These are phyloP conservation scores for Iberis pinnata DNA, from an alignment of 345 rosid genomes.

Conservation along the genomic window DNA sequence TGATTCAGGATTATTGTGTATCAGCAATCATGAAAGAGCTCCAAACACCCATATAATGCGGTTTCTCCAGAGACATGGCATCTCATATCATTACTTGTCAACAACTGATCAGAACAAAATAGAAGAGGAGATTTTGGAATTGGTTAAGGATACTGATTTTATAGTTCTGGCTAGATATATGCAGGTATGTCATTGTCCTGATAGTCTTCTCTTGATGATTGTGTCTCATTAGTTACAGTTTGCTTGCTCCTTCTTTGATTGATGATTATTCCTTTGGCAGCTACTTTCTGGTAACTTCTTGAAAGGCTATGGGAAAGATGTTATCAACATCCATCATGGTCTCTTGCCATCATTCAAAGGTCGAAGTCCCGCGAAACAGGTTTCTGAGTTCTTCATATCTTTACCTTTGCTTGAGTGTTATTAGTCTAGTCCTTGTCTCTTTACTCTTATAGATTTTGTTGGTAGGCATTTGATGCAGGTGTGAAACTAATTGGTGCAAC, in stretches of 20 bases:
- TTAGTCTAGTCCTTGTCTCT: slow-evolving; percentile 2
- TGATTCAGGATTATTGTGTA: slow-evolving; percentile 11
- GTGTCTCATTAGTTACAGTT: background rate
- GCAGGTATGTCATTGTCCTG: slow-evolving; percentile 61
- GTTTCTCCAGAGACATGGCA: slow-evolving; percentile 76
- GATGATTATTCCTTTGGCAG: slow-evolving; percentile 34
- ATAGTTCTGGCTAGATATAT: slow-evolving; percentile 93
- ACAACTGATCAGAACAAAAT: slow-evolving; percentile 51
- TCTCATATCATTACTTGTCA: slow-evolving; percentile 70
- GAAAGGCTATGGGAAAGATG: slow-evolving; percentile 70
- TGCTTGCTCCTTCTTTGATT: background rate
- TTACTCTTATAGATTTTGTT: slow-evolving; percentile 36
- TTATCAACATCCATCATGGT: slow-evolving; percentile 97
- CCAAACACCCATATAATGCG: slow-evolving; percentile 76
- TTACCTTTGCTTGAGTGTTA: background rate
- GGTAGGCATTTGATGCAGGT: slow-evolving; percentile 95
- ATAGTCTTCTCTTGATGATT: background rate
- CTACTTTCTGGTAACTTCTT: slow-evolving; percentile 63
- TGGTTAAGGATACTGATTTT: slow-evolving; percentile 81
- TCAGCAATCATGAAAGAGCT: slow-evolving; percentile 85
- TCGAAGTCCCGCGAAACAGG: slow-evolving; percentile 81
- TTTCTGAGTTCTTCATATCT: slow-evolving; percentile 23
- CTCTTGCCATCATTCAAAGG: slow-evolving; percentile 97
- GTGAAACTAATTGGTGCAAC: slow-evolving; percentile 97
- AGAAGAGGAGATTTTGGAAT: slow-evolving; percentile 69